A percentile compares a stretch with the other conserved stretches of the same genome.
These are phyloP conservation scores for Stentor roeselii DNA, from an alignment of 73 alveolate genomes.

Conservation along the genomic window DNA sequence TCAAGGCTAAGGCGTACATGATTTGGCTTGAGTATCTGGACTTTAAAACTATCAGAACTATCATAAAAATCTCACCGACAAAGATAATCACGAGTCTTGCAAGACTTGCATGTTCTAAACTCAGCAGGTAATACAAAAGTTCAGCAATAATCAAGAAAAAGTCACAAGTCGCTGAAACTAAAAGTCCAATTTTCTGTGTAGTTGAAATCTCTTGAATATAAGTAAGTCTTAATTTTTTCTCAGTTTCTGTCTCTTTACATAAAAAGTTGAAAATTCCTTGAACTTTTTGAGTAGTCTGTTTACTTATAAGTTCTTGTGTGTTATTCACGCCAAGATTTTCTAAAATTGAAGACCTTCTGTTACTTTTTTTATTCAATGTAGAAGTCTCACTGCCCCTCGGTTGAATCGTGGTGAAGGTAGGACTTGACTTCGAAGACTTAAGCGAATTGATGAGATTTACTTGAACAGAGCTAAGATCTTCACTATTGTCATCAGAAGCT, in stretches of 20 bases:
- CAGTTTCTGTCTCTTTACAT: background rate
- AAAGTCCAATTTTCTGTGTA: background rate
- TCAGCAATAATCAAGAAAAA: background rate
- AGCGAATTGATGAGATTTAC: too few species aligned
- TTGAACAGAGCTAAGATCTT: too few species aligned
- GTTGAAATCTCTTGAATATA: too few species aligned
- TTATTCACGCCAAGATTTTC: background rate
- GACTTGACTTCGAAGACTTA: too few species aligned
- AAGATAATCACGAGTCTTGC: background rate
- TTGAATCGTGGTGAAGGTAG: too few species aligned
- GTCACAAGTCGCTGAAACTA: background rate
- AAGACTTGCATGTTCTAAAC: background rate
- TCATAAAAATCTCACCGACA: background rate
- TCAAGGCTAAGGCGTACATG: background rate
- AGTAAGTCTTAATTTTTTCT: background rate
- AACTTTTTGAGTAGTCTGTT: background rate
- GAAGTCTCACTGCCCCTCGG: too few species aligned
- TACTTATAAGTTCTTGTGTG: background rate
- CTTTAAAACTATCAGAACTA: too few species aligned
- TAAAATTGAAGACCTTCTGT: background rate
- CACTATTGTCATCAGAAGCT: background rate
- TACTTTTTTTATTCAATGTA: too few species aligned
- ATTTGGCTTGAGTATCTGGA: background rate
- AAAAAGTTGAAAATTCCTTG: too few species aligned
- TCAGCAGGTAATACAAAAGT: too few species aligned